phyloP scores from a whole-genome alignment of 371 early-diverging fungal species.

The Rhizopus arrhizus region DNA sequence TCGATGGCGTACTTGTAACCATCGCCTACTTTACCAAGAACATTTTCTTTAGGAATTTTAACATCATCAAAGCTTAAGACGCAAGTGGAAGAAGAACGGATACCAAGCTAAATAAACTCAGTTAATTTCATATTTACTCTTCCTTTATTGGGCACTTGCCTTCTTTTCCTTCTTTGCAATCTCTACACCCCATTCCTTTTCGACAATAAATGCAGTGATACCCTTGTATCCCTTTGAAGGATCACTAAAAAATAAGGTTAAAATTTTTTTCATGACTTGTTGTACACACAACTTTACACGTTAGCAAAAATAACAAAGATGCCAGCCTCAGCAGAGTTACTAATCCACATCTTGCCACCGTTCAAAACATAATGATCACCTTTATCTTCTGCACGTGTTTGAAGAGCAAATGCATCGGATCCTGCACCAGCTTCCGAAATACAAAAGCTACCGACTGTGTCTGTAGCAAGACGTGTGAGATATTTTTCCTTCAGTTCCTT shows the following conservation, averaged over 20 bases:
- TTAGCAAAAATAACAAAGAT: slow-evolving; percentile 98
- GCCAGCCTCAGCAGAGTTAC: slow-evolving; percentile 89
- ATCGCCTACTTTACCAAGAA: slow-evolving; percentile 91
- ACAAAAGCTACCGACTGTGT: slow-evolving; percentile 92
- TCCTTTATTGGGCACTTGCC: no score
- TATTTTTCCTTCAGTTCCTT: slow-evolving; percentile 79
- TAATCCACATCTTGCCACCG: slow-evolving; percentile 94
- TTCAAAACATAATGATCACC: slow-evolving; percentile 91
- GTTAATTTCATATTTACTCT: no score
- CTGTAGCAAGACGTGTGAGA: slow-evolving; percentile 81
- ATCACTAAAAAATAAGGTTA: slow-evolving; percentile 58
- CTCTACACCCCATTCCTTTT: slow-evolving; percentile 92
- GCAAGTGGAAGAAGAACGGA: slow-evolving; percentile 95
- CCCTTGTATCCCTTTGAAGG: slow-evolving; percentile 96
- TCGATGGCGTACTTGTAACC: slow-evolving; percentile 99
- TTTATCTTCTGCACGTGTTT: slow-evolving; percentile 87
- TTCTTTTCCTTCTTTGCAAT: slow-evolving; percentile 96
- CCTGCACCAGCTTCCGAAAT: slow-evolving; percentile 93
- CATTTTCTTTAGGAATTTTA: slow-evolving; percentile 82
- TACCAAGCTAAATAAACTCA: slow-evolving; percentile 68
- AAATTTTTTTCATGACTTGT: background rate
- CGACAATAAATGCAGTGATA: slow-evolving; percentile 96
- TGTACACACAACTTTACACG: slow-evolving; percentile 47
- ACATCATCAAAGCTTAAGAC: slow-evolving; percentile 92
- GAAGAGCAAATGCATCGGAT: slow-evolving; percentile 95